These are phyloP conservation scores for Ehretia macrophylla DNA, from an alignment of 257 asterid species.

Conservation along the genomic window DNA sequence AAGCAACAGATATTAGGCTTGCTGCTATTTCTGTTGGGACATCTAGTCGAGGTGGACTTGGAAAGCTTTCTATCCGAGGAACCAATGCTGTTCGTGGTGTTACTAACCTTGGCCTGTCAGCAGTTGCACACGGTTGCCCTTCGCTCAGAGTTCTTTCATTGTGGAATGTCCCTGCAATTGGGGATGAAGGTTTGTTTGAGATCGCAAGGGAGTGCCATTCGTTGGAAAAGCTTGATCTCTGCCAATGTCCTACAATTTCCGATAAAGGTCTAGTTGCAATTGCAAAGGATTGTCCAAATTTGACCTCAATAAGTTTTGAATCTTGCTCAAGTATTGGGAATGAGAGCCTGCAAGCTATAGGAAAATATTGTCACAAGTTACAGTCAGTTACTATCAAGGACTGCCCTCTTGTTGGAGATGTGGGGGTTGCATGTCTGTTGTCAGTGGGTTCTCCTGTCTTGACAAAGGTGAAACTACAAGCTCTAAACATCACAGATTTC, in stretches of 20 bases:
- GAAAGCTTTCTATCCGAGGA: constrained; percentile 81
- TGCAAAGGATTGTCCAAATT: constrained; percentile 58
- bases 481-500: constrained; percentile 62
- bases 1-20: constrained; percentile 82
- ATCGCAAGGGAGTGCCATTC: constrained; percentile 74
- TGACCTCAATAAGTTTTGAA: constrained; percentile 61
- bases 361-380: constrained; percentile 55
- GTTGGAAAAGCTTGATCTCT: constrained; percentile 74
- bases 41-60: constrained; percentile 91
- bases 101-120: constrained; percentile 59
- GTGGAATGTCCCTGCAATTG: constrained; percentile 66
- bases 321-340: constrained; percentile 67
- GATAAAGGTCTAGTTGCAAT: constrained; percentile 61
- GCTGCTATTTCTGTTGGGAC: constrained; percentile 91
- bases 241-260: constrained; percentile 66
- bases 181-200: constrained; percentile 72
- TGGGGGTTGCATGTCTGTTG: constrained; percentile 62
- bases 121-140: constrained; percentile 83
- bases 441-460: constrained; percentile 50
- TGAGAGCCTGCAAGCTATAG: constrained; percentile 62
- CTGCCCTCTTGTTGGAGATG: constrained; percentile 76
- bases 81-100: constrained; percentile 76
- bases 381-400: constrained; percentile 64
- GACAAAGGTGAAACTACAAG: constrained; percentile 69
- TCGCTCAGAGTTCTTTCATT: constrained; percentile 68